A percentile compares a stretch with the other conserved stretches of the same genome.
phyloP scores from a whole-genome alignment of 1,284 basidiomycete genomes.

The Marasmius tenuissimus region DNA sequence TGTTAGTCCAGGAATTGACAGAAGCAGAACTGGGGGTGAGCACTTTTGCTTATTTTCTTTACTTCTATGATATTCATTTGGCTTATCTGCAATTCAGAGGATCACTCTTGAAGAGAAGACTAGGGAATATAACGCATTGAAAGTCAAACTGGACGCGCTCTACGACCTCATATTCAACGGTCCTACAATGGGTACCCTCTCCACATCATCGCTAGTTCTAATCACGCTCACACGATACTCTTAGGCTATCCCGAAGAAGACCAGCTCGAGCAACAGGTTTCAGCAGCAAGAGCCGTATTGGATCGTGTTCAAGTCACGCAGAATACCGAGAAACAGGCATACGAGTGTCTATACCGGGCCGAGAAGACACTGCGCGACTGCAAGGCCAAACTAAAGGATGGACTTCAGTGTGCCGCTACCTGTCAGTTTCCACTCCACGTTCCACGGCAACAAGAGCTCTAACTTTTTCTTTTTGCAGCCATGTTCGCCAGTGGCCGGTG shows the following conservation, averaged over 20 bases:
- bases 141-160: constrained; percentile 8
- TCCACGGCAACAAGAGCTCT: not conserved
- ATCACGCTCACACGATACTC: not conserved
- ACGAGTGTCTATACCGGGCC: constrained; percentile 5
- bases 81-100: not conserved
- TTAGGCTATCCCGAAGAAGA: constrained; percentile 13
- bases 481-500: constrained; percentile 14
- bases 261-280: constrained; percentile 10
- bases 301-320: constrained; percentile 6
- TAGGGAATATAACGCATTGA: constrained; percentile 8
- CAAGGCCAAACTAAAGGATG: constrained; percentile 11
- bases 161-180: constrained; percentile 13
- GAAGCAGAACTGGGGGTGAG: constrained; percentile 6
- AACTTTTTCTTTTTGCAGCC: not conserved
- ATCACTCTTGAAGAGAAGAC: not conserved
- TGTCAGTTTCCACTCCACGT: not conserved
- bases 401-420: constrained; percentile 11
- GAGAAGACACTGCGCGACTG: constrained; percentile 9
- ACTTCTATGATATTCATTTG: not conserved
- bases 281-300: constrained; percentile 4
- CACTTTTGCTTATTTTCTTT: not conserved
- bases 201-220: not conserved
- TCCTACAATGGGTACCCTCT: constrained; percentile 9
- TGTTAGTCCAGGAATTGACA: constrained; percentile 3
- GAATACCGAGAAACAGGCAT: constrained; percentile 7